Percentiles rank a stretch among this genome's conserved stretches.
Conservation (phyloP, 345 rosid genomes). For the Gossypium herbaceum region DNA sequence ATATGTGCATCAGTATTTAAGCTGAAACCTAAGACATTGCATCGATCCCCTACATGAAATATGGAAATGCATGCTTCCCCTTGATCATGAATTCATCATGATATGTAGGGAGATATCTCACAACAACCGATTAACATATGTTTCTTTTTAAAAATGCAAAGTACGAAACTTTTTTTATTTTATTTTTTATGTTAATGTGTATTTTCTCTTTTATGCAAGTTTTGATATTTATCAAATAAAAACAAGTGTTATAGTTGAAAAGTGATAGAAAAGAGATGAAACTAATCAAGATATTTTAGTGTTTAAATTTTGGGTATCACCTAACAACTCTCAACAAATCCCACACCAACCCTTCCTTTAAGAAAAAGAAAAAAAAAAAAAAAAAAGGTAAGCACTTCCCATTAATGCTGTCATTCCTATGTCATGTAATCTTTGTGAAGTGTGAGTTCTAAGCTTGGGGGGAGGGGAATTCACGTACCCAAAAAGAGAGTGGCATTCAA, state of each 20-base stretch:
- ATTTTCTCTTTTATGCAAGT: too few relatives aligned
- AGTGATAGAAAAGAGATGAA: neutral
- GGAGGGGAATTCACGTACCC: slow-evolving; percentile 36
- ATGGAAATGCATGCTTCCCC: neutral
- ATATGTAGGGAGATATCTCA: neutral
- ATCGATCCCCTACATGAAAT: too few relatives aligned
- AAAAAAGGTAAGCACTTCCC: neutral
- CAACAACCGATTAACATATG: too few relatives aligned
- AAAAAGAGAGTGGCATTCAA: slow-evolving; percentile 89
- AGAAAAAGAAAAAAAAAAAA: neutral
- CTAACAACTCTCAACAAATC: neutral
- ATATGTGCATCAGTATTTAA: neutral
- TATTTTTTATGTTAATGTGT: too few relatives aligned
- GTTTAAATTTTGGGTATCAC: neutral
- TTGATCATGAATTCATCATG: neutral
- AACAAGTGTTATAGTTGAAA: neutral
- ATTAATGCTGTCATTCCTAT: neutral
- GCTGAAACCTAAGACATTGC: neutral
- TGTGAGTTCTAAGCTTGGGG: neutral
- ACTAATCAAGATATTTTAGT: neutral
- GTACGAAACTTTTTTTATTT: too few relatives aligned
- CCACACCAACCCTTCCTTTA: neutral
- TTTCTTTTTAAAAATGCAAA: too few relatives aligned
- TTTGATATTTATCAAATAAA: too few relatives aligned
- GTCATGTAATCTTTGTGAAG: slow-evolving; percentile 9